Percentiles rank a stretch among this genome's conserved stretches.
phyloP scores from a whole-genome alignment of 2,329 filamentous ascomycete species.

The Ophiosphaerella narmari region DNA sequence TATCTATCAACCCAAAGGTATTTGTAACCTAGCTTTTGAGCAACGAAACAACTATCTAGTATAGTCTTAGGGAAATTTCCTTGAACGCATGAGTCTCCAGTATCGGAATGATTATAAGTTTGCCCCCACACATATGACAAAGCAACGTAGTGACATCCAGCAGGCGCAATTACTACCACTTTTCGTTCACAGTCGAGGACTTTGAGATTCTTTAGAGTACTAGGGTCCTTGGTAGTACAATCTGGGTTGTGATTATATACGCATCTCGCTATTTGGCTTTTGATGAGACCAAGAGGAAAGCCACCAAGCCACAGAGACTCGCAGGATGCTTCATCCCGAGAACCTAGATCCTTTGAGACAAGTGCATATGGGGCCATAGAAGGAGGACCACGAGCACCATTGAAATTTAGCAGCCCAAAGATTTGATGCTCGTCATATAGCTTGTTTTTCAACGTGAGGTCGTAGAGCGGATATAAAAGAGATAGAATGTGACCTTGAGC shows the following conservation, averaged over 20 bases:
- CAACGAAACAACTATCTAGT: slow-evolving; percentile 1
- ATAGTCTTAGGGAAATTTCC: background rate
- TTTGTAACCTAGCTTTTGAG: slow-evolving; percentile 1
- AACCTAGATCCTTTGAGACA: background rate
- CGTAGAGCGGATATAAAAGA: too few relatives aligned
- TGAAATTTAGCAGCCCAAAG: too few relatives aligned
- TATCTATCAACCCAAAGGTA: slow-evolving; percentile 8
- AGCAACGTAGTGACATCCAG: background rate
- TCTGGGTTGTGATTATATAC: background rate
- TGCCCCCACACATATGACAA: slow-evolving; percentile 4
- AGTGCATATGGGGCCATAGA: background rate
- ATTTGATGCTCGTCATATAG: too few relatives aligned
- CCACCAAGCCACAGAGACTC: background rate
- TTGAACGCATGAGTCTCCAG: background rate
- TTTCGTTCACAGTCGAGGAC: background rate
- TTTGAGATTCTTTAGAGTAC: background rate
- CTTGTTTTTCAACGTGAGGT: too few relatives aligned
- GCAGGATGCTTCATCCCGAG: background rate
- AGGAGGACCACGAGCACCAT: background rate
- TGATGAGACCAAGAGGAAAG: background rate
- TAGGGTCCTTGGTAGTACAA: background rate
- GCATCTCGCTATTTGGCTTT: background rate
- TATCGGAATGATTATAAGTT: background rate
- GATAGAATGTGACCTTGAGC: too few relatives aligned
- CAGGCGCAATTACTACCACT: background rate